Base-by-base conservation (phyloP, 306 rosid species). In the Quercus aquifolioides region DNA sequence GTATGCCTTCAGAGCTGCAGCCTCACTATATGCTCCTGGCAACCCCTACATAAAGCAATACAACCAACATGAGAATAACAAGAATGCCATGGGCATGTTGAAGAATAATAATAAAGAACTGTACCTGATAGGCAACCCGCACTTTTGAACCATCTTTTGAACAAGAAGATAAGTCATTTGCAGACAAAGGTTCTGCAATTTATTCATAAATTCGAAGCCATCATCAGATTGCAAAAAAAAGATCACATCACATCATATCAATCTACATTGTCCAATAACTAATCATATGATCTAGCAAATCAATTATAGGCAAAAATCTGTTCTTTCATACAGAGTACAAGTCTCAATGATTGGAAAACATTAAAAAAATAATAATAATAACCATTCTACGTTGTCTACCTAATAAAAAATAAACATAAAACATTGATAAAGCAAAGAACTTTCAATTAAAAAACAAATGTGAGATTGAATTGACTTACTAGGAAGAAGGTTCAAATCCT, bases 101-200 rank as follows among this genome's bases (percentile, higher is more conserved):
- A 63, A 78, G 68, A 57, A 64, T 74, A 74, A 43, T 49, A 56
- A 76, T 31, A 13, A 71, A 75, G 55, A 63, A 73, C 67, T 79
- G 63, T 88, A 94, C 97, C 98, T 91, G 98, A 81, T 86, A 94
- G 52, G 97, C 98, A 76, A 94, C 93, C 19, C 91, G 90, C 76
- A 91, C 93, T 83, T 91, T 92, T 60, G 97, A 87, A 79, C 91
- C 91, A 80, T 86, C 88, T 1, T 54, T 76, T 25, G 83, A 82
- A 80, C 80, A 72, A 57, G 87, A 84, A 78, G 86, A 78, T 67
- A 85, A 17, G 55, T 76, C 84, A 57, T 26, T 76, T 58, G 94
- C 86, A 13, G 91, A 87, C 79, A 92, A 84, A 26, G 98, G 97
- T 87, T 87, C 98, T 94, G 89, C 81, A 87, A 71, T 84, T 79